Evolutionary conservation across 2,329 filamentous ascomycete species (phyloP).

Genomic region (Cryphonectria parasitica): DNA sequence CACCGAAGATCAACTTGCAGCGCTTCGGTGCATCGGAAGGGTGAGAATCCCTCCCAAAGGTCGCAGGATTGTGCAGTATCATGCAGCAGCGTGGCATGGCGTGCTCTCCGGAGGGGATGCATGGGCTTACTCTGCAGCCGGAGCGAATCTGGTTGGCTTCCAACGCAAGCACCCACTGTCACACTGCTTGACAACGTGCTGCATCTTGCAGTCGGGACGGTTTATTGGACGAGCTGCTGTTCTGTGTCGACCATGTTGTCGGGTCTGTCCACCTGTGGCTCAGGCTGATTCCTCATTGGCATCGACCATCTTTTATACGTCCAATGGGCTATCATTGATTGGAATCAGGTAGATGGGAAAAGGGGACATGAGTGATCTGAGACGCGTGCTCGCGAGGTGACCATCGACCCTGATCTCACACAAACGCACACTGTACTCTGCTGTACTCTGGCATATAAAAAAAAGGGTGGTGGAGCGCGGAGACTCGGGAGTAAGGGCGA

Average conservation of each 20-base stretch:
- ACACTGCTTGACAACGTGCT: conserved; percentile 19
- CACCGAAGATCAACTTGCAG: conserved; percentile 7
- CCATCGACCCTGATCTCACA: not conserved
- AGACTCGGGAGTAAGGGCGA: conserved; percentile 2
- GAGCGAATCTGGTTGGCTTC: not conserved
- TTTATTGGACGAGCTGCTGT: not conserved
- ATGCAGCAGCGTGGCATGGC: conserved; percentile 11
- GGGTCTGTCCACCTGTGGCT: not conserved
- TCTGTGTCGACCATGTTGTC: not conserved
- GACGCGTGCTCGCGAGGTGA: not conserved
- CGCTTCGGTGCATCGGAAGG: conserved; percentile 7
- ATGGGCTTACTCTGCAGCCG: not conserved
- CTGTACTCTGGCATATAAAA: not conserved
- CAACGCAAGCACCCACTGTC: conserved; percentile 18
- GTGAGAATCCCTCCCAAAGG: not conserved
- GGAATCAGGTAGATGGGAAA: not conserved
- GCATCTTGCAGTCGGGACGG: conserved; percentile 26
- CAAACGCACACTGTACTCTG: not conserved
- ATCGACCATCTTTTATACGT: not conserved
- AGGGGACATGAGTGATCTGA: not conserved
- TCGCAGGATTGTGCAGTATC: conserved; percentile 2
- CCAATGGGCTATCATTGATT: not conserved
- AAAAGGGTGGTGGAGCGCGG: not conserved
- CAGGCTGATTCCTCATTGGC: not conserved
- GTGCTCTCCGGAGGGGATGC: not conserved